A percentile compares a stretch with the other conserved stretches of the same genome.
phyloP scores from a whole-genome alignment of 768 basidiomycete species.

The Sporobolomyces roseus region DNA sequence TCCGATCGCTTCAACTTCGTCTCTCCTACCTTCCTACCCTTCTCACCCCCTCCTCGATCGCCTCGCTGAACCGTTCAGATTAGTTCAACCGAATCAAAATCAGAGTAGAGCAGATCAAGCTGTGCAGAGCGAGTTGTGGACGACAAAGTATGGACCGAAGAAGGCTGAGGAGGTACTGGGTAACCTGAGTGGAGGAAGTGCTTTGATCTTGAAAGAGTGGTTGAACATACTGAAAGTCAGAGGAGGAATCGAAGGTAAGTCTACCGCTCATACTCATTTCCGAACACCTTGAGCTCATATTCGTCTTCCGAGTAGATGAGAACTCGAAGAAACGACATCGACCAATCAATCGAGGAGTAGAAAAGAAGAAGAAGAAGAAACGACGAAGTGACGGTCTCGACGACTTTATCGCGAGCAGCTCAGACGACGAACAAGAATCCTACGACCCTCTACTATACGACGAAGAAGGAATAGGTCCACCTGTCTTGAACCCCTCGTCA shows the following conservation, averaged over 20 bases:
- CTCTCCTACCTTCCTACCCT: conserved; percentile 1
- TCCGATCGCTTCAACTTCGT: conserved; percentile 6
- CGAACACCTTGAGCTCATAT: background rate
- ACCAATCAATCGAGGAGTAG: conserved; percentile 23
- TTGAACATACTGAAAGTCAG: conserved; percentile 57
- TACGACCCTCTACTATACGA: conserved; percentile 52
- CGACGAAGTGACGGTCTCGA: conserved; percentile 22
- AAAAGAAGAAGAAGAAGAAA: conserved; percentile 32
- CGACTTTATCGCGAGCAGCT: conserved; percentile 34
- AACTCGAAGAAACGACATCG: conserved; percentile 16
- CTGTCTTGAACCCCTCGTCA: no score
- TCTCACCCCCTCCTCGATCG: conserved; percentile 32
- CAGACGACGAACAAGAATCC: conserved; percentile 52
- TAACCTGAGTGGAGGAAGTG: conserved; percentile 60
- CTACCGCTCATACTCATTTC: background rate
- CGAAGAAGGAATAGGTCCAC: no score
- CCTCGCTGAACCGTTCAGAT: conserved; percentile 10
- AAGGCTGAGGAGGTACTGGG: conserved; percentile 72
- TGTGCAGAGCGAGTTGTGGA: conserved; percentile 57
- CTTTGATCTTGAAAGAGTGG: conserved; percentile 73
- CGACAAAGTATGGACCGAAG: conserved; percentile 69
- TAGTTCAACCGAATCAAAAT: background rate
- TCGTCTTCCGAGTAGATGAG: background rate
- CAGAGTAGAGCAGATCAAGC: no score
- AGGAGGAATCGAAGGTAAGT: background rate